phyloP scores from a whole-genome alignment of 192 early-diverging fungal genomes.

The Coemansia sp. region DNA sequence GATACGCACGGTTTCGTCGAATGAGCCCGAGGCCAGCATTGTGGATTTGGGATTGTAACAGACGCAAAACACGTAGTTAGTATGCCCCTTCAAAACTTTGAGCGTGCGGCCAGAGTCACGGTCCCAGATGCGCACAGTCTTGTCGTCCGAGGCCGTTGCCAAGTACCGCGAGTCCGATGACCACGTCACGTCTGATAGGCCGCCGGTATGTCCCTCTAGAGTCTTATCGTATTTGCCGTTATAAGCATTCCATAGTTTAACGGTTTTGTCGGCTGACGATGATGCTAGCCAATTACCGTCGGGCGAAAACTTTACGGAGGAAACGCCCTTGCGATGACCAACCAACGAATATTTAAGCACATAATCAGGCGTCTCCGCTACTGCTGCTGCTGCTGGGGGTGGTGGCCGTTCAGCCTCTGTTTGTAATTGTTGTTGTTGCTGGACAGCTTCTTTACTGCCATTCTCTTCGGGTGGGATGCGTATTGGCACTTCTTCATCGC shows the following conservation, averaged over 20 bases:
- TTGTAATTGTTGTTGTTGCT: background rate
- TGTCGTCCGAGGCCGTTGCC: slow-evolving; percentile 94
- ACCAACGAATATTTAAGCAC: slow-evolving; percentile 83
- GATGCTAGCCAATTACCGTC: slow-evolving; percentile 97
- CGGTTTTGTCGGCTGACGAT: slow-evolving; percentile 87
- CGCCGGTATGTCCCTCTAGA: slow-evolving; percentile 86
- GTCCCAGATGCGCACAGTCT: slow-evolving; percentile 92
- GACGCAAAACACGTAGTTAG: slow-evolving; percentile 97
- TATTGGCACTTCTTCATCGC: background rate
- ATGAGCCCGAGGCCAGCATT: slow-evolving; percentile 95
- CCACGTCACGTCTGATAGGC: slow-evolving; percentile 97
- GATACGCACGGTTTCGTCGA: slow-evolving; percentile 95
- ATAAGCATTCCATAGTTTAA: slow-evolving; percentile 90
- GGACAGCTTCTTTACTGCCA: background rate
- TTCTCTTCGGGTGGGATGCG: background rate
- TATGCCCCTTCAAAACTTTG: slow-evolving; percentile 86
- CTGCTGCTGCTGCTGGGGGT: slow-evolving; percentile 16
- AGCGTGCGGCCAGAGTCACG: slow-evolving; percentile 71
- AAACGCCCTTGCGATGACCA: slow-evolving; percentile 94
- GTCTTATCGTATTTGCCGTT: slow-evolving; percentile 80
- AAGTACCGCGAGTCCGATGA: slow-evolving; percentile 86
- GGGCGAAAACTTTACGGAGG: slow-evolving; percentile 96
- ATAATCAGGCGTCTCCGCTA: slow-evolving; percentile 73
- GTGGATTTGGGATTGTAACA: slow-evolving; percentile 95
- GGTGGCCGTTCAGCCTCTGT: background rate